phyloP scores from a whole-genome alignment of 768 basidiomycete species.

The Mycena chlorophos region DNA sequence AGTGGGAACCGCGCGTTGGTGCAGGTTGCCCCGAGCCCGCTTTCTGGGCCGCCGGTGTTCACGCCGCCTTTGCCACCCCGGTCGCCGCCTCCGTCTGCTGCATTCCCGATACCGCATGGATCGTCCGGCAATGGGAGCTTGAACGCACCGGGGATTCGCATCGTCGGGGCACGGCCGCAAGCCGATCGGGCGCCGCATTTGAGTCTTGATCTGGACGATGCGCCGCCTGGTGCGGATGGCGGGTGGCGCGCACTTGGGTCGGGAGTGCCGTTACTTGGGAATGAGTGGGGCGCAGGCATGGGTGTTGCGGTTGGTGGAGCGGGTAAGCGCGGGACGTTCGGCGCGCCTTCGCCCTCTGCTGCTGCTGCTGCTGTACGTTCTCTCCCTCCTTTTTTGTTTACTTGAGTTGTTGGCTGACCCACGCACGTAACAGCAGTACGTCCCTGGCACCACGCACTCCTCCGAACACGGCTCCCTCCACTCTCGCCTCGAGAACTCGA shows the following conservation, averaged over 20 bases:
- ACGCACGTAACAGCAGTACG: conserved; percentile 3
- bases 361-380: not conserved
- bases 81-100: not conserved
- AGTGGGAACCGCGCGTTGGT: conserved; percentile 1
- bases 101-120: not conserved
- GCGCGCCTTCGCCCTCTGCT: not conserved
- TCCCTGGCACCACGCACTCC: not conserved
- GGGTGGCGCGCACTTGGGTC: conserved; percentile 14
- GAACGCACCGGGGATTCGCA: conserved; percentile 13
- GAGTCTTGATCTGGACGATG: conserved; percentile 18
- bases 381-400: not conserved
- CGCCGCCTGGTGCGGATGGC: conserved; percentile 21
- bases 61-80: not conserved
- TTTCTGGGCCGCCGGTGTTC: not conserved
- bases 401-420: not conserved
- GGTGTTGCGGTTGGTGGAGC: not conserved
- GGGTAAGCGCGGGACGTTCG: conserved; percentile 15
- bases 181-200: conserved; percentile 11
- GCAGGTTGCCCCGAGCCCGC: not conserved
- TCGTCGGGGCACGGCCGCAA: not conserved
- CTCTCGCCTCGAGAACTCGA: conserved; percentile 10
- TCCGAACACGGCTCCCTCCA: conserved; percentile 23
- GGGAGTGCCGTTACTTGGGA: conserved; percentile 11
- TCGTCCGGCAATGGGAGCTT: not conserved
- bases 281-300: not conserved